A percentile compares a stretch with the other conserved stretches of the same genome.
Evolutionary conservation across 176 grass and related monocot species (phyloP).

Genomic region (Carex cristatella): DNA sequence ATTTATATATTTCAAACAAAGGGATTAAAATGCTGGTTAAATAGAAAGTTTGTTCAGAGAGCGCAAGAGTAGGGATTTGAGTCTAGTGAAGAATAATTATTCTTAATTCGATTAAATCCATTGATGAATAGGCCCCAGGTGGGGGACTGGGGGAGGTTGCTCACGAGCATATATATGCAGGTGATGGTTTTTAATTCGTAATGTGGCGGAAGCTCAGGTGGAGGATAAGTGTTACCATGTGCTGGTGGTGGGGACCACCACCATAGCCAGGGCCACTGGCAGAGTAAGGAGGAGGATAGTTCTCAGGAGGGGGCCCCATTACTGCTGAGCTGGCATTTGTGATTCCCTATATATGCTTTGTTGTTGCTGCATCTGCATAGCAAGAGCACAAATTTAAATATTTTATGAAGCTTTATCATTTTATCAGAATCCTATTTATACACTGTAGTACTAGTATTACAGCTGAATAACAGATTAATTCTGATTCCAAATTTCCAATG

Average conservation of each 20-base stretch:
- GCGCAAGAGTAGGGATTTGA: background rate
- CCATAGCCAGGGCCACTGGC: constrained; percentile 57
- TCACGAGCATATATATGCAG: constrained; percentile 58
- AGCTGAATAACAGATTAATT: background rate
- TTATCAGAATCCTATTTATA: background rate
- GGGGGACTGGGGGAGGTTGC: constrained; percentile 12
- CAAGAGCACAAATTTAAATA: background rate
- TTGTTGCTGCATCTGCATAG: constrained; percentile 48
- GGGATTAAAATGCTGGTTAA: background rate
- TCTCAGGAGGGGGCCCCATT: constrained; percentile 77
- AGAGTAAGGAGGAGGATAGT: constrained; percentile 53
- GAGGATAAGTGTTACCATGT: constrained; percentile 65
- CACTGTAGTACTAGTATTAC: background rate
- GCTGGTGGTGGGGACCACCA: constrained; percentile 54
- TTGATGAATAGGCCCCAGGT: constrained; percentile 25
- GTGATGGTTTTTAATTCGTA: constrained; percentile 55
- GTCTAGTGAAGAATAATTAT: constrained; percentile 9
- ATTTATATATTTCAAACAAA: background rate
- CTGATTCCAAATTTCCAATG: background rate
- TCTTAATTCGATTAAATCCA: constrained; percentile 21
- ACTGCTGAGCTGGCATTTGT: constrained; percentile 61
- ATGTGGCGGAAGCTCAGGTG: constrained; percentile 46
- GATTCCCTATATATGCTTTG: constrained; percentile 64
- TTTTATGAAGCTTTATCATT: too few species aligned
- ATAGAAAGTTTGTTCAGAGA: background rate